Evolutionary conservation across 2,329 filamentous ascomycete species (phyloP).

Genomic region (Colletotrichum zoysiae): DNA sequence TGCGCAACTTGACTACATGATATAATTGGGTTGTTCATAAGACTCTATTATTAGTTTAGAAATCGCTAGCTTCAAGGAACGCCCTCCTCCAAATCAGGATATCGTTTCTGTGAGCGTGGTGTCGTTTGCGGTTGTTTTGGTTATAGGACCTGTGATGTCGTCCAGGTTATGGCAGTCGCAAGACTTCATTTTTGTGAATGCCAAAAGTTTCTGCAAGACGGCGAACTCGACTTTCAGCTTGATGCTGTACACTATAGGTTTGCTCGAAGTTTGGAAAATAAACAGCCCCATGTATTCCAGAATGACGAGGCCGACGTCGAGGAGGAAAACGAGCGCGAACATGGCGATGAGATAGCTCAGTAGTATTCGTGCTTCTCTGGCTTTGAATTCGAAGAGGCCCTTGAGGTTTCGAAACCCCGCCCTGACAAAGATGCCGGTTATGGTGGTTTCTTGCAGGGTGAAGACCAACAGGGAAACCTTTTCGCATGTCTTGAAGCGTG

Average conservation of each 20-base stretch:
- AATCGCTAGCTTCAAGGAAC: no score
- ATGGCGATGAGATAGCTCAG: slow-evolving; percentile 55
- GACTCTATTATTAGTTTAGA: background rate
- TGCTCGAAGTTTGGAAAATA: slow-evolving; percentile 42
- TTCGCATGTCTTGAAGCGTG: slow-evolving; percentile 61
- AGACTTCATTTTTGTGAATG: slow-evolving; percentile 19
- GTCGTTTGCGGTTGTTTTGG: background rate
- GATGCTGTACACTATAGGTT: slow-evolving; percentile 37
- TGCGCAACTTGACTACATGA: background rate
- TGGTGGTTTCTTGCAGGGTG: slow-evolving; percentile 66
- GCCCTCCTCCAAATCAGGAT: background rate
- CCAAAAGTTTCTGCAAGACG: slow-evolving; percentile 56
- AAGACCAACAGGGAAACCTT: slow-evolving; percentile 68
- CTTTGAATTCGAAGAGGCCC: slow-evolving; percentile 36
- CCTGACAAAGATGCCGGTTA: slow-evolving; percentile 56
- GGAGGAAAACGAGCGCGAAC: slow-evolving; percentile 54
- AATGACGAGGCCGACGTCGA: slow-evolving; percentile 54
- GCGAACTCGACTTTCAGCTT: slow-evolving; percentile 60
- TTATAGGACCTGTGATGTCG: background rate
- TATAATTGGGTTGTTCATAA: background rate
- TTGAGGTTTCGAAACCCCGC: slow-evolving; percentile 51
- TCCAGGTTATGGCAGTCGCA: slow-evolving; percentile 24
- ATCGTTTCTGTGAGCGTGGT: slow-evolving; percentile 28
- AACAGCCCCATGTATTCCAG: slow-evolving; percentile 55
- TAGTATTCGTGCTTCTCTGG: slow-evolving; percentile 43